Conservation (phyloP, 176 grass and related monocot genomes). For the Triticum turgidum region DNA sequence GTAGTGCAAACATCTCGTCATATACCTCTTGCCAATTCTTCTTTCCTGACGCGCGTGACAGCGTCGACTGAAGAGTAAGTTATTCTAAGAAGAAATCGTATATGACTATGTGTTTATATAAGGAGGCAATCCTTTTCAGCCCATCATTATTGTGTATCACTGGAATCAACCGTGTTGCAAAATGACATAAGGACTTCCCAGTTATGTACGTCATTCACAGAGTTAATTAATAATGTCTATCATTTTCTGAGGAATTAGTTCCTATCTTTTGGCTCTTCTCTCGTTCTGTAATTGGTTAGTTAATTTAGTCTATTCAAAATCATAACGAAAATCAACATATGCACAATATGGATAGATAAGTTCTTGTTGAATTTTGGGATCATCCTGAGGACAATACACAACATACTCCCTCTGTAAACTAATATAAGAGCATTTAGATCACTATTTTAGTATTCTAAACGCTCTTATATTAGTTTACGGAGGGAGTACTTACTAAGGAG, state of each 20-base stretch:
- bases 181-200: slow-evolving; percentile 1
- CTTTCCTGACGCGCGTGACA: neutral
- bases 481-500: neutral
- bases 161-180: slow-evolving; percentile 41
- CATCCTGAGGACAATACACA: neutral
- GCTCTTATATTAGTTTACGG: no score
- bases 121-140: slow-evolving; percentile 25
- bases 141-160: slow-evolving; percentile 34
- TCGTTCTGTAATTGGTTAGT: neutral
- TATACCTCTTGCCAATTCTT: neutral
- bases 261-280: neutral
- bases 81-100: neutral
- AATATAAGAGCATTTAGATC: no score
- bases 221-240: slow-evolving; percentile 7
- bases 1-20: neutral
- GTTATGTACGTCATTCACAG: neutral
- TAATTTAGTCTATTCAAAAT: slow-evolving; percentile 2
- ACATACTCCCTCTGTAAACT: neutral
- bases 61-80: slow-evolving; percentile 9
- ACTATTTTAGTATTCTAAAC: no score
- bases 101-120: slow-evolving; percentile 19
- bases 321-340: neutral
- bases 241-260: neutral
- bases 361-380: neutral
- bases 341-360: neutral